phyloP scores from a whole-genome alignment of 78 protist species.

The Goniomonas avonlea region DNA sequence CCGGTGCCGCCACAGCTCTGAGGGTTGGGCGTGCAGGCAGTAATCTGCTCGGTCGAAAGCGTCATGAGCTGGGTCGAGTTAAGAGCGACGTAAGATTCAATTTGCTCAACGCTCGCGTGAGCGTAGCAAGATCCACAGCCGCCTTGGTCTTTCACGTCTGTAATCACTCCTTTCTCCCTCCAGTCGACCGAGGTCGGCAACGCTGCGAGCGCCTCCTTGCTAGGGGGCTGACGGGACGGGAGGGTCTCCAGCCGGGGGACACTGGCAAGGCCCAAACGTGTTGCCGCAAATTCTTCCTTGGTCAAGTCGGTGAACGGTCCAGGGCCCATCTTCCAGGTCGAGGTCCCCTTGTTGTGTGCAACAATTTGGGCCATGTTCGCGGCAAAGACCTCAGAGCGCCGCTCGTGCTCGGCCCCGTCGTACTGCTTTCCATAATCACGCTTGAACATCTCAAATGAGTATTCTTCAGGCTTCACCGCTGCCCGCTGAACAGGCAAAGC shows the following conservation, averaged over 20 bases:
- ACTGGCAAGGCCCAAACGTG: background rate
- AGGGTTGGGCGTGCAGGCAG: slow-evolving; percentile 35
- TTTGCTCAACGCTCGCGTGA: too few relatives aligned
- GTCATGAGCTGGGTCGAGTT: background rate
- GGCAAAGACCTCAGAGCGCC: slow-evolving; percentile 8
- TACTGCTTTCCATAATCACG: slow-evolving; percentile 1
- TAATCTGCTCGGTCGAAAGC: slow-evolving; percentile 9
- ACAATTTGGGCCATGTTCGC: background rate
- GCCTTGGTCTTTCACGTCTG: too few relatives aligned
- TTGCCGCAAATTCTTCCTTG: slow-evolving; percentile 1
- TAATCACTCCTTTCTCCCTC: too few relatives aligned
- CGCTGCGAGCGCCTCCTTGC: background rate
- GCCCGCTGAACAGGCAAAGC: too few relatives aligned
- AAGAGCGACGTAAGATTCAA: background rate
- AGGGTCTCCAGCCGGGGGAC: background rate
- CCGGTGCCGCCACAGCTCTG: slow-evolving; percentile 43
- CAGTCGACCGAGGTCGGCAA: slow-evolving; percentile 20
- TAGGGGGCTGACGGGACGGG: background rate
- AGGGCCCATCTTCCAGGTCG: background rate
- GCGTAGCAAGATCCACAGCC: too few relatives aligned
- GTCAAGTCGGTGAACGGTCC: slow-evolving; percentile 4
- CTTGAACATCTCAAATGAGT: slow-evolving; percentile 12
- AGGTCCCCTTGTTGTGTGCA: slow-evolving; percentile 3
- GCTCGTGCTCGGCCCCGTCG: background rate
- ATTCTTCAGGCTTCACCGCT: too few relatives aligned